Base-by-base conservation (phyloP, 2,329 filamentous ascomycete genomes). In the Aspergillus neoniger region DNA sequence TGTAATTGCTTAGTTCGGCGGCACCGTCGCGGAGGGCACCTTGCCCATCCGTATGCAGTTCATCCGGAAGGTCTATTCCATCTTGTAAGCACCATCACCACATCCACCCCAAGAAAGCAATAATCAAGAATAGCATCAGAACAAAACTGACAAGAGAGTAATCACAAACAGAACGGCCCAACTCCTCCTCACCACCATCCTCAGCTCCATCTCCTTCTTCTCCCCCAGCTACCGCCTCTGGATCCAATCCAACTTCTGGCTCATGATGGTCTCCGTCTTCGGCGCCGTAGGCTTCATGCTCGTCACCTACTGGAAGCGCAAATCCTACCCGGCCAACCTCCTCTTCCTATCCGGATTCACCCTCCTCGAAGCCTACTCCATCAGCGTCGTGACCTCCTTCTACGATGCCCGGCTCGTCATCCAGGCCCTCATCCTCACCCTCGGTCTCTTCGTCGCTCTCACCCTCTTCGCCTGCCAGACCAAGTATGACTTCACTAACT, bases 31-130 rank as follows among this genome's bases (percentile, higher is more conserved):
- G 67, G 95, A 98, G 81, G 94, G 91, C 50, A 96, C 93, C 19
- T 83, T 98, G 73, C 92, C 96, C 72, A 96, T 99, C 74, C 91
- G 94, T 69, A 96, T 97, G 87, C 91, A 95, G 79, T 99, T 97
- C 78, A 85, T 96, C 70, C 89, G 93, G 79, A 98, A 98, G 83
- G 95, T 99, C 74, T 99, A 99, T 81, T 90, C 92, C 61, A 99
- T 99, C 78, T 84, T 99, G 80, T 86, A 76, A 80, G 83, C 76
- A 36, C 23, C 12, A 55, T 17, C 36, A n/a, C n/a, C n/a, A n/a
- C n/a, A n/a, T n/a, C n/a, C n/a, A 25, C 6, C 7, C 25, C 25
- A 0, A 28, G 25, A 3, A 28, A 28, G 25, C 25, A 25, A 25
- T 7, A 25, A 28, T 28, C 25, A 2, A 28, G 25, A 28, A 28